Evolutionary conservation across 1,139 yeast genomes (phyloP).

Genomic region (Sugiyamaella grinbergsii): DNA sequence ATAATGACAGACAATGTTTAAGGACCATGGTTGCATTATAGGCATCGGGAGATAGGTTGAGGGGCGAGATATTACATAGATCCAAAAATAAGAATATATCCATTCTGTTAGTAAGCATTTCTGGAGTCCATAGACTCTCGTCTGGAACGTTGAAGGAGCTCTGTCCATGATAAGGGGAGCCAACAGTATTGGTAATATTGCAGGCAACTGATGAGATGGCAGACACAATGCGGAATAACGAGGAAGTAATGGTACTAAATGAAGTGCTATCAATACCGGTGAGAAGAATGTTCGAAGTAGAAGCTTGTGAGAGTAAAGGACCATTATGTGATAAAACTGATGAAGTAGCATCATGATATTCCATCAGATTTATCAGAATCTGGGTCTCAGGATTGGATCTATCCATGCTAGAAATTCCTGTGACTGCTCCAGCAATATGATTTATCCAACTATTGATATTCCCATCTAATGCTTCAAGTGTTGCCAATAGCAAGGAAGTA

Average conservation of each 20-base stretch:
- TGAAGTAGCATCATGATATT: constrained; percentile 29
- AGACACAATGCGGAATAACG: constrained; percentile 24
- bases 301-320: constrained; percentile 19
- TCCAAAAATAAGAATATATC: constrained; percentile 26
- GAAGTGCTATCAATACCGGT: constrained; percentile 22
- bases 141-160: constrained; percentile 21
- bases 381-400: constrained; percentile 17
- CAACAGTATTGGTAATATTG: constrained; percentile 20
- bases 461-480: constrained; percentile 28
- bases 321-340: constrained; percentile 20
- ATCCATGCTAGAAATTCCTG: constrained; percentile 22
- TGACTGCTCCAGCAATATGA: constrained; percentile 29
- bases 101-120: constrained; percentile 18
- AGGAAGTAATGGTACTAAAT: constrained; percentile 21
- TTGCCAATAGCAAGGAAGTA: constrained; percentile 27
- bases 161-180: constrained; percentile 8
- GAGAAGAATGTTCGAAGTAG: background rate
- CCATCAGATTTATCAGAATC: constrained; percentile 22
- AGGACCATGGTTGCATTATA: constrained; percentile 25
- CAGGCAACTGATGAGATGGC: constrained; percentile 23
- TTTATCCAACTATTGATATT: constrained; percentile 27
- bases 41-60: constrained; percentile 22
- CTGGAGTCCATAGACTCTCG: constrained; percentile 23
- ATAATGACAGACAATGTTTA: constrained; percentile 26
- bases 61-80: constrained; percentile 23